Conservation (phyloP, 177 flowering plant species). For the Tripterygium wilfordii region DNA sequence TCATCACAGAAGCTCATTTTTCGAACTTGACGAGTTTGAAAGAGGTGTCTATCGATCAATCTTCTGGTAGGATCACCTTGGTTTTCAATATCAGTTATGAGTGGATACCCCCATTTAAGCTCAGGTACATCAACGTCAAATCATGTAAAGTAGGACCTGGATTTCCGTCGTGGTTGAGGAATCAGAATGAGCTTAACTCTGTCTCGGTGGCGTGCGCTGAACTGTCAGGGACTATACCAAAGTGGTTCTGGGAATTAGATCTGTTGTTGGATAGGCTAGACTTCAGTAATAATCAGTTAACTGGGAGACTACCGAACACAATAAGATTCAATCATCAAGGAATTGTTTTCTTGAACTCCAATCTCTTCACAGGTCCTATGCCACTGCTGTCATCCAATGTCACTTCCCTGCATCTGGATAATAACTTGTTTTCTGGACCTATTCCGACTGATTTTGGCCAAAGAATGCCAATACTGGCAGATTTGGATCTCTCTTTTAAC, state of each 20-base stretch:
- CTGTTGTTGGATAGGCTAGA: neutral
- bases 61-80: conserved; percentile 1
- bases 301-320: conserved; percentile 8
- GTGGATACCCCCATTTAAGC: conserved; percentile 25
- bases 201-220: neutral
- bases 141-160: conserved; percentile 9
- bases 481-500: conserved; percentile 13
- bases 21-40: conserved; percentile 11
- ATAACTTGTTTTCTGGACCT: conserved; percentile 18
- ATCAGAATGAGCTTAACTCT: conserved; percentile 6
- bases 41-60: neutral
- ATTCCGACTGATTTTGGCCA: conserved; percentile 12
- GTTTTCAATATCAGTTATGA: conserved; percentile 6
- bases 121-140: neutral
- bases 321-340: neutral
- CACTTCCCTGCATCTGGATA: neutral
- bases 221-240: conserved; percentile 19
- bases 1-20: conserved; percentile 20
- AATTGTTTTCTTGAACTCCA: conserved; percentile 4
- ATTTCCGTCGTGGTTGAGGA: conserved; percentile 19
- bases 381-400: conserved; percentile 10
- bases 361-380: conserved; percentile 13
- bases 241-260: conserved; percentile 18
- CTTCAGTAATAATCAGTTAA: conserved; percentile 7
- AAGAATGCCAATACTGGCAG: conserved; percentile 9